phyloP scores from a whole-genome alignment of 2,329 filamentous ascomycete species.

The Trichoderma sp. region DNA sequence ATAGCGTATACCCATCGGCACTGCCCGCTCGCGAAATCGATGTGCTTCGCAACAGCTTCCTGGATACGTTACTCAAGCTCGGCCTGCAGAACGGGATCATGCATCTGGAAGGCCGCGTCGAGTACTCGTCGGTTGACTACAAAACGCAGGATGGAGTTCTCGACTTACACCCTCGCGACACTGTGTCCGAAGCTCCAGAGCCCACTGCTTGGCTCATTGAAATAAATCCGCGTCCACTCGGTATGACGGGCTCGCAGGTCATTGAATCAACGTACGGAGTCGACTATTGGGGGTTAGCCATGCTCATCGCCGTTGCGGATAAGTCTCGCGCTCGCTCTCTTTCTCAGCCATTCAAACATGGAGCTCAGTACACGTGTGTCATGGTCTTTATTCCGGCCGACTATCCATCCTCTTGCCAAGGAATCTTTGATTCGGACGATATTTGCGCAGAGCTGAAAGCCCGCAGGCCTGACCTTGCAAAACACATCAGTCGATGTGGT shows the following conservation, averaged over 20 bases:
- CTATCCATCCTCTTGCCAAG: not conserved
- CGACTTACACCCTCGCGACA: not conserved
- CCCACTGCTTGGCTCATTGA: conserved; percentile 19
- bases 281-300: conserved; percentile 22
- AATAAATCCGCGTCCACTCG: conserved; percentile 25
- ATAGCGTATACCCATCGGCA: conserved; percentile 17
- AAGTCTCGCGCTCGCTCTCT: conserved; percentile 15
- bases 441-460: not conserved
- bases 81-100: not conserved
- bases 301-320: conserved; percentile 17
- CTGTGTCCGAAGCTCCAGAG: not conserved
- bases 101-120: not conserved
- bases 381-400: conserved; percentile 19
- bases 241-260: conserved; percentile 20
- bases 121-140: not conserved
- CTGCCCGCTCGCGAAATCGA: not conserved
- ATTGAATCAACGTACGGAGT: conserved; percentile 24
- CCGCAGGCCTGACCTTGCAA: not conserved
- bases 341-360: conserved; percentile 21
- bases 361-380: conserved; percentile 19
- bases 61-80: not conserved
- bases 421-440: not conserved
- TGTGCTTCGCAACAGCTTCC: not conserved
- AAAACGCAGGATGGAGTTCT: not conserved
- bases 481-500: not conserved